Evolutionary conservation across 768 basidiomycete species (phyloP), one percentile per base, ranked within the genome.

Genomic region (Lyophyllum shimeji): DNA sequence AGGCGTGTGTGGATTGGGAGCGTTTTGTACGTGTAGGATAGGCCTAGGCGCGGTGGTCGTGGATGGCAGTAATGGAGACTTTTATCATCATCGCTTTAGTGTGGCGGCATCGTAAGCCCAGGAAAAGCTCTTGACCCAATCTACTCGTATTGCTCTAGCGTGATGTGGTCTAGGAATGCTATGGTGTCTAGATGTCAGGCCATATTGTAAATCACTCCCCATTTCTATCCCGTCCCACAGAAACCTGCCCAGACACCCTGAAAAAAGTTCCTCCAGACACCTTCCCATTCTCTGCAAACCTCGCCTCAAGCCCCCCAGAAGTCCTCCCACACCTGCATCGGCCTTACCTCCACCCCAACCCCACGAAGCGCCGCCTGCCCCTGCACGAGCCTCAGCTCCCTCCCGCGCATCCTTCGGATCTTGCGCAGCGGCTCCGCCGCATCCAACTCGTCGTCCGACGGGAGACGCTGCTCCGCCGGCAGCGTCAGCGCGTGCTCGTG

Each of bases 301-400:
- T 17, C 33, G 5, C 3, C 8, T 47, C 21, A 60, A 6, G 3
- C 23, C 12, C 48, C 67, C 79, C 81, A 81, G 60, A 82, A 82
- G 3, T 60, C 67, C n/a, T 68, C 65, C 81, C 81, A 82, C n/a
- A 58, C 61, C 43, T 69, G 63, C 72, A 81, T 70, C 29, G 70
- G 69, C 44, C 69, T 67, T 7, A 70, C 51, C 33, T 72, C 68
- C 4, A 70, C 67, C 6, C 69, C 73, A 9, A 66, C 55, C 7
- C 79, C 80, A 29, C 85, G 74, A 46, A 93, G 82, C 25, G 91
- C 74, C 57, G 83, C 81, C 63, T 90, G 86, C 9, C 86, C 86
- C 63, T 91, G 89, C 1, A 99, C 75, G 21, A 98, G 76, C 53
- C 89, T 82, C 54, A 99, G 73, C 69, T 99, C 96, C 53, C 95